Evolutionary conservation across 169 alveolate species (phyloP).

Genomic region (Miamiensis avidus): DNA sequence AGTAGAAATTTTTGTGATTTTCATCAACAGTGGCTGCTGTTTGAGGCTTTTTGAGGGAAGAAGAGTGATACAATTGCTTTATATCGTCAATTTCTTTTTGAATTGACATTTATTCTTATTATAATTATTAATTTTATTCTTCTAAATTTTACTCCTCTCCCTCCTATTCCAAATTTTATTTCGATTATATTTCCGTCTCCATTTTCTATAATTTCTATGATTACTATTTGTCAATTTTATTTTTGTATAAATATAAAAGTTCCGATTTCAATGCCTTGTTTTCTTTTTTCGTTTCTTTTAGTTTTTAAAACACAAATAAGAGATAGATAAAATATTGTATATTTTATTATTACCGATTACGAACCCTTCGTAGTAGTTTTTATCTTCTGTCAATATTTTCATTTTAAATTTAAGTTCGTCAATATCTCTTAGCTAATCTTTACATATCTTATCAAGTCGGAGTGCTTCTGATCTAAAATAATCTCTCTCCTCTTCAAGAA

Average conservation of each 20-base stretch:
- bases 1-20: too few relatives aligned
- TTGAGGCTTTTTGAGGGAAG: too few relatives aligned
- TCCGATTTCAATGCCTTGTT: conserved; percentile 39
- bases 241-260: conserved; percentile 27
- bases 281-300: conserved; percentile 41
- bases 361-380: conserved; percentile 47
- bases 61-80: too few relatives aligned
- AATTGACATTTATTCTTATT: too few relatives aligned
- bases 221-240: conserved; percentile 26
- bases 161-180: neutral
- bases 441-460: conserved; percentile 47
- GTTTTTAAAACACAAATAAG: neutral
- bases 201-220: too few relatives aligned
- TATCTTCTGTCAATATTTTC: conserved; percentile 36
- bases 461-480: conserved; percentile 63
- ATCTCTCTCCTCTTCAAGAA: conserved; percentile 58
- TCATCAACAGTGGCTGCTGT: too few relatives aligned
- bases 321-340: neutral
- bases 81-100: neutral
- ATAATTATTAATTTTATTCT: conserved; percentile 16
- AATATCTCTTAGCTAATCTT: conserved; percentile 47
- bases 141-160: neutral
- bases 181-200: neutral
- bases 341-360: conserved; percentile 29
- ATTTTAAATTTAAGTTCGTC: conserved; percentile 45